Conservation (phyloP, 2,329 filamentous ascomycete genomes). For the Emmonsiellopsis sp. region DNA sequence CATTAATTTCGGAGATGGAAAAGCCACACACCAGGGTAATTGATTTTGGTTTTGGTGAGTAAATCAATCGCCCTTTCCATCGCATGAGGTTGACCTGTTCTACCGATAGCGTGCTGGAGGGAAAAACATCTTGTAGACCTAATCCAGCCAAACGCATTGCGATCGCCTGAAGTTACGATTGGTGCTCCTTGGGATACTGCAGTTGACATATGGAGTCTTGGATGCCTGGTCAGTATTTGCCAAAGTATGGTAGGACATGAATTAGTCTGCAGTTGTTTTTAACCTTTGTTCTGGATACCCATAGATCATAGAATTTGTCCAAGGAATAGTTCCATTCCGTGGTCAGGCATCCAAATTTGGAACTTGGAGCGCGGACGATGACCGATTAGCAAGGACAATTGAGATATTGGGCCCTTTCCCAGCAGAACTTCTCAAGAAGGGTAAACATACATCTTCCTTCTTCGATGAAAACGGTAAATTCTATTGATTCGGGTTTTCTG, state of each 20-base stretch:
- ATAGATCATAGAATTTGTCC: constrained; percentile 17
- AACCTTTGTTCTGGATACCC: not conserved
- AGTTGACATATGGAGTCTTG: constrained; percentile 24
- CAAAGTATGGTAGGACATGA: not conserved
- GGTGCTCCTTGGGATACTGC: constrained; percentile 17
- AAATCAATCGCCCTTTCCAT: not conserved
- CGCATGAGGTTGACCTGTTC: not conserved
- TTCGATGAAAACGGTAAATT: constrained; percentile 16
- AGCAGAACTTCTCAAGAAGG: constrained; percentile 13
- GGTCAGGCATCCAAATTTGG: constrained; percentile 16
- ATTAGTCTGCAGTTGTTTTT: not conserved
- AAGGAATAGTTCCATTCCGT: constrained; percentile 19
- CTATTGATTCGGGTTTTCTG: not conserved
- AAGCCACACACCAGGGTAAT: constrained; percentile 14
- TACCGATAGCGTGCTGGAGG: constrained; percentile 12
- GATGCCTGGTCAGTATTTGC: constrained; percentile 18
- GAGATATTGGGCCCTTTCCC: constrained; percentile 19
- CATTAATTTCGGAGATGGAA: constrained; percentile 14
- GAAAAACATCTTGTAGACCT: constrained; percentile 12
- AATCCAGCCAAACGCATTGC: constrained; percentile 15
- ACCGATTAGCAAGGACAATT: constrained; percentile 18
- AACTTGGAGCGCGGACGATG: constrained; percentile 19
- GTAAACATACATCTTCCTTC: constrained; percentile 10
- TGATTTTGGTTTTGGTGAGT: constrained; percentile 17
- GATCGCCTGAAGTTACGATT: constrained; percentile 19